phyloP scores from a whole-genome alignment of 139 green algal genomes.

The Ettlia oleoabundans region DNA sequence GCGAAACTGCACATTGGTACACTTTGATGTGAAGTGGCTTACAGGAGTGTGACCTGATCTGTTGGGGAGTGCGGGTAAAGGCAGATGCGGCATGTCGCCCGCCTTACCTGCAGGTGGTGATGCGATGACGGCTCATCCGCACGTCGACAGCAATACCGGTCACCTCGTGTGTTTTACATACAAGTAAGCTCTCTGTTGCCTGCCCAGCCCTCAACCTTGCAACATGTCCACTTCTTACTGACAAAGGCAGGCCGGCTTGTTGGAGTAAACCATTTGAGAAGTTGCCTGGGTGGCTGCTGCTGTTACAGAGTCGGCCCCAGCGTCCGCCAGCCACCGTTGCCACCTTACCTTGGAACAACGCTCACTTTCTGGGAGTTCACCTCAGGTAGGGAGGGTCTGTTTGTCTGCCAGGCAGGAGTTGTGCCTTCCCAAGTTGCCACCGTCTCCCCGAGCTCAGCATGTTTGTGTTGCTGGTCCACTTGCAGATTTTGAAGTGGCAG shows the following conservation, averaged over 20 bases:
- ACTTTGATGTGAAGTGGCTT: no score
- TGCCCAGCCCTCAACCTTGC: no score
- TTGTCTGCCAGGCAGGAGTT: no score
- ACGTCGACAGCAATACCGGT: conserved; percentile 34
- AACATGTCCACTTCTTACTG: no score
- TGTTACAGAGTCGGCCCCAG: conserved; percentile 14
- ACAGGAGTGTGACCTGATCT: no score
- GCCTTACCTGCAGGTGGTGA: conserved; percentile 40
- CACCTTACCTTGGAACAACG: conserved; percentile 11
- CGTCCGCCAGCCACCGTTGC: neutral
- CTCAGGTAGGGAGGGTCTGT: neutral
- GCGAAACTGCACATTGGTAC: neutral
- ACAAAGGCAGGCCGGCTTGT: no score
- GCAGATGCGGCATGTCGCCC: no score
- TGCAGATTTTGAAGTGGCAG: conserved; percentile 14
- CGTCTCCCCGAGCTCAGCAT: no score
- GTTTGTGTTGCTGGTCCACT: neutral
- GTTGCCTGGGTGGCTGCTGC: no score
- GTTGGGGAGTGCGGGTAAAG: no score
- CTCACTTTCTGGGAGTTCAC: conserved; percentile 61
- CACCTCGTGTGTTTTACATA: conserved; percentile 48
- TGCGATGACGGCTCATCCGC: conserved; percentile 57
- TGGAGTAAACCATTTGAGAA: no score
- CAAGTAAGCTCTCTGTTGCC: conserved; percentile 24
- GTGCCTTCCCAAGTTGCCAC: no score